Conservation (phyloP, 75 land plant genomes). For the Gnetum montanum region DNA sequence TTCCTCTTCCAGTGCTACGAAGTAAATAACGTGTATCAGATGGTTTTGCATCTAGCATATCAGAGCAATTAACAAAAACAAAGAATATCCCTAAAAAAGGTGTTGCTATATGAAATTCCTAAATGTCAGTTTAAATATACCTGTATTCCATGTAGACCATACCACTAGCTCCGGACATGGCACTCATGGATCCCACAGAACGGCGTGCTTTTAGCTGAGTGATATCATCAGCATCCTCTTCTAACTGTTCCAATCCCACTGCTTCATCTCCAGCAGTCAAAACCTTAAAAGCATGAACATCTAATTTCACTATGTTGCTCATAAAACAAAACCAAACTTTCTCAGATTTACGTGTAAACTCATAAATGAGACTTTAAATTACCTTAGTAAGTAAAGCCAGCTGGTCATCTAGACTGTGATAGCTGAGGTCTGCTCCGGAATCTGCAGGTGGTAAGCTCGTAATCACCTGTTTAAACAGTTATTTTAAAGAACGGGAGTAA, state of each 20-base stretch:
- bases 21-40: neutral
- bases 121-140: constrained; percentile 17
- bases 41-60: neutral
- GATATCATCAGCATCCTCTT: constrained; percentile 82
- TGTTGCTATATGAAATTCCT: neutral
- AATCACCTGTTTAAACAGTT: constrained; percentile 57
- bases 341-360: neutral
- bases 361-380: too few relatives aligned
- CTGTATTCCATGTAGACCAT: constrained; percentile 92
- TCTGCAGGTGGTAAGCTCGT: constrained; percentile 93
- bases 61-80: neutral
- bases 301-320: neutral
- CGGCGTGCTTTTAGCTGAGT: constrained; percentile 64
- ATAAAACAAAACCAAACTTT: neutral
- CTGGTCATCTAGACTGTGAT: constrained; percentile 61
- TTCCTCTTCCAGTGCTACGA: constrained; percentile 47
- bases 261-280: constrained; percentile 82
- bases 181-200: constrained; percentile 72
- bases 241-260: constrained; percentile 81
- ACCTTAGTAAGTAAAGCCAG: constrained; percentile 77
- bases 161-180: constrained; percentile 83
- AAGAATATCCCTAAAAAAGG: neutral
- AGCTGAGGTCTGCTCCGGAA: constrained; percentile 73
- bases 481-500: too few relatives aligned
- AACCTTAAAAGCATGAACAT: constrained; percentile 43